Evolutionary conservation across 352 stramenopile species (phyloP).

Genomic region (Phytopythium cucurbitacearum): DNA sequence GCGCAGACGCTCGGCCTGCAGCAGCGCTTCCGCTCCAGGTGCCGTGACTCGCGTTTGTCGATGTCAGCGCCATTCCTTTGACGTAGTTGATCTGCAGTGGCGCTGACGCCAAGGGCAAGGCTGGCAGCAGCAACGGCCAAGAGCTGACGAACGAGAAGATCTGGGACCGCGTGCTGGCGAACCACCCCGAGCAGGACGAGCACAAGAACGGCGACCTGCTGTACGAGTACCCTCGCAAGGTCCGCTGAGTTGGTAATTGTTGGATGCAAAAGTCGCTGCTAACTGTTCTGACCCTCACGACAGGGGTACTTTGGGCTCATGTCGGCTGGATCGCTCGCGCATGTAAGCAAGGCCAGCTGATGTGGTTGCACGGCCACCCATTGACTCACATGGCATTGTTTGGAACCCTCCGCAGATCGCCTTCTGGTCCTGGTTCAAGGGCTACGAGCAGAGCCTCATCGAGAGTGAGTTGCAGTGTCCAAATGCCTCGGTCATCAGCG

Average conservation of each 20-base stretch:
- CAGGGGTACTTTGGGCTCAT: conserved; percentile 81
- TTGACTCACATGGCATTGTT: neutral
- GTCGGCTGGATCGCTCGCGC: conserved; percentile 69
- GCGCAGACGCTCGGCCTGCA: too few relatives aligned
- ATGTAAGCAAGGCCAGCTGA: conserved; percentile 28
- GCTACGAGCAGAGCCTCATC: conserved; percentile 79
- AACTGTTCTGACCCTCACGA: neutral
- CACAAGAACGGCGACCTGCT: conserved; percentile 62
- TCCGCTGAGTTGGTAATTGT: conserved; percentile 8
- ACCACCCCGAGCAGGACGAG: conserved; percentile 47
- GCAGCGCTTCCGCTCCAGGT: too few relatives aligned
- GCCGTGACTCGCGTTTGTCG: too few relatives aligned
- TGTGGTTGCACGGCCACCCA: neutral
- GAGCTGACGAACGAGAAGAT: conserved; percentile 63
- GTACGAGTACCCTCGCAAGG: conserved; percentile 84
- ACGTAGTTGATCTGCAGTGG: neutral
- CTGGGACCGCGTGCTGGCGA: conserved; percentile 62
- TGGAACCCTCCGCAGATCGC: conserved; percentile 47
- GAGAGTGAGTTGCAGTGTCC: conserved; percentile 45
- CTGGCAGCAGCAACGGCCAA: conserved; percentile 15
- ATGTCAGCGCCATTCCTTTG: neutral
- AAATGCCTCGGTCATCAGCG: conserved; percentile 1
- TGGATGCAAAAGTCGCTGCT: neutral
- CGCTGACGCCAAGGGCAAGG: neutral
- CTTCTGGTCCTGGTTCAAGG: conserved; percentile 88